Percentiles rank a stretch among this genome's conserved stretches.
phyloP scores from a whole-genome alignment of 164 flowering plant species.

The Chimonanthus praecox region DNA sequence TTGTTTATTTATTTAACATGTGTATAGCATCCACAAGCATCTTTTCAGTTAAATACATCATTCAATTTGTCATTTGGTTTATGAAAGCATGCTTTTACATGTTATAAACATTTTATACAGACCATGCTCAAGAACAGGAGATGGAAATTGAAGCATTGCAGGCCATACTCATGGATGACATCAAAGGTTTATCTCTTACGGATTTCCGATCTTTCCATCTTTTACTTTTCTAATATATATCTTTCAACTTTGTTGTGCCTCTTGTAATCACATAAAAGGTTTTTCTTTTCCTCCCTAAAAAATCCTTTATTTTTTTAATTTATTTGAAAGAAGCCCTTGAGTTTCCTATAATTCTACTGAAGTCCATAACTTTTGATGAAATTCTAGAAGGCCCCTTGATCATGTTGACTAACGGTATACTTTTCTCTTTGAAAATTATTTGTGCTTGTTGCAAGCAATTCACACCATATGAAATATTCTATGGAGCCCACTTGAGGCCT shows the following conservation, averaged over 20 bases:
- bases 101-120: conserved; percentile 28
- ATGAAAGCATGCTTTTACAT: neutral
- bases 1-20: neutral
- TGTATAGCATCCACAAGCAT: neutral
- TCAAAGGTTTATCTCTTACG: conserved; percentile 48
- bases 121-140: conserved; percentile 82
- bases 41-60: neutral
- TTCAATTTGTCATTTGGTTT: neutral
- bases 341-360: too few species aligned
- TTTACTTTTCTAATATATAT: neutral
- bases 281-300: neutral
- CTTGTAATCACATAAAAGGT: neutral
- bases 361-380: too few species aligned
- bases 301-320: too few species aligned
- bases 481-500: too few species aligned
- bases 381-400: too few species aligned
- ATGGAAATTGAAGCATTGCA: conserved; percentile 98
- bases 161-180: conserved; percentile 94
- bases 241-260: neutral
- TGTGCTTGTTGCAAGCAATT: too few species aligned
- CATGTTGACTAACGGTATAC: too few species aligned
- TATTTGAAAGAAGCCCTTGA: too few species aligned
- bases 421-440: too few species aligned
- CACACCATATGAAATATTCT: too few species aligned
- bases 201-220: neutral